phyloP scores from a whole-genome alignment of 805 yeast species.

The Candida berthetii region DNA sequence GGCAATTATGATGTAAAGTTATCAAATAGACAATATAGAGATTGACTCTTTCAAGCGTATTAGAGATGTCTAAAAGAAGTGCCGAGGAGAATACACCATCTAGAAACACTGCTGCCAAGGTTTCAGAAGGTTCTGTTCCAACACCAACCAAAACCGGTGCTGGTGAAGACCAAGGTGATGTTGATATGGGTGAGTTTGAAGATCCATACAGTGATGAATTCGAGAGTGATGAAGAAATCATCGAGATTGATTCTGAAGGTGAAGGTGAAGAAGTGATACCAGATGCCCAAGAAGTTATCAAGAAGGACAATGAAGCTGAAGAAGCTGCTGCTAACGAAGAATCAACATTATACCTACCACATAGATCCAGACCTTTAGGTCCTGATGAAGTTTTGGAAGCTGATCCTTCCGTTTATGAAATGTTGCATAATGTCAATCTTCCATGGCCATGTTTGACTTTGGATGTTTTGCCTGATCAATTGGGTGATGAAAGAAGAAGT shows the following conservation, averaged over 20 bases:
- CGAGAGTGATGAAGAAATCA: constrained; percentile 86
- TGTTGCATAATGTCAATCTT: constrained; percentile 88
- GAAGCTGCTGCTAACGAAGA: constrained; percentile 30
- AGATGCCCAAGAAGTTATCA: constrained; percentile 28
- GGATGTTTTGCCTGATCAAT: constrained; percentile 79
- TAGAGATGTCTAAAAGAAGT: constrained; percentile 20
- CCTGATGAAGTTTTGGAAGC: constrained; percentile 96
- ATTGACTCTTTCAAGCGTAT: background rate
- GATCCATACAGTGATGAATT: constrained; percentile 88
- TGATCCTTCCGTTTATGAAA: constrained; percentile 92
- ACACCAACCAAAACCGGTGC: constrained; percentile 20
- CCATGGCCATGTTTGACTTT: constrained; percentile 97
- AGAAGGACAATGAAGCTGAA: constrained; percentile 29
- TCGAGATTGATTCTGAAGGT: constrained; percentile 67
- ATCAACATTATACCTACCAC: constrained; percentile 72
- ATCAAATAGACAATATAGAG: too few species aligned
- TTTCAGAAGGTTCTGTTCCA: constrained; percentile 11
- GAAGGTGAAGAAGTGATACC: constrained; percentile 26
- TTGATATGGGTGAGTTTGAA: constrained; percentile 79
- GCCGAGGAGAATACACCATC: constrained; percentile 13
- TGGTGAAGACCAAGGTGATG: constrained; percentile 27
- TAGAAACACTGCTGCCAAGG: constrained; percentile 19
- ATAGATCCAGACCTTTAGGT: constrained; percentile 82
- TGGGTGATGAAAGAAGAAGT: constrained; percentile 83
- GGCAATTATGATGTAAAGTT: too few species aligned